A percentile compares a stretch with the other conserved stretches of the same genome.
Conservation (phyloP, 176 grass and related monocot genomes). For the sorghum (Sorghum bicolor) region Sorghum_bicolor_NCBIv3 NC_012870.2:75109501-75110000, state of each 20-base stretch:
- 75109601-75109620: slow-evolving; percentile 94
- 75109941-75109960: slow-evolving; percentile 87
- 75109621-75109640: slow-evolving; percentile 72
- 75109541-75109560: slow-evolving; percentile 55
- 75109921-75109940: slow-evolving; percentile 94
- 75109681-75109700: slow-evolving; percentile 81
- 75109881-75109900: slow-evolving; percentile 37
- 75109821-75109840: slow-evolving; percentile 15
- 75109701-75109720: slow-evolving; percentile 96
- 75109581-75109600: slow-evolving; percentile 88
- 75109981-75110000: slow-evolving; percentile 50
- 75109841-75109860: slow-evolving; percentile 16
- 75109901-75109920: slow-evolving; percentile 75
- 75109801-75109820: slow-evolving; percentile 31
- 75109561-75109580: slow-evolving; percentile 80
- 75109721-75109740: slow-evolving; percentile 99
- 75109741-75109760: slow-evolving; percentile 97
- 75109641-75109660: slow-evolving; percentile 77
- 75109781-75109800: slow-evolving; percentile 40
- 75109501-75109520: slow-evolving; percentile 89
- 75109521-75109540: slow-evolving; percentile 84
- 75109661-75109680: slow-evolving; percentile 90
- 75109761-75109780: slow-evolving; percentile 68
- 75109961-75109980: slow-evolving; percentile 58
- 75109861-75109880: slow-evolving; percentile 29